These are phyloP conservation scores for Pleurotus ostreatus DNA, from an alignment of 768 basidiomycete species.

Conservation along the genomic window DNA sequence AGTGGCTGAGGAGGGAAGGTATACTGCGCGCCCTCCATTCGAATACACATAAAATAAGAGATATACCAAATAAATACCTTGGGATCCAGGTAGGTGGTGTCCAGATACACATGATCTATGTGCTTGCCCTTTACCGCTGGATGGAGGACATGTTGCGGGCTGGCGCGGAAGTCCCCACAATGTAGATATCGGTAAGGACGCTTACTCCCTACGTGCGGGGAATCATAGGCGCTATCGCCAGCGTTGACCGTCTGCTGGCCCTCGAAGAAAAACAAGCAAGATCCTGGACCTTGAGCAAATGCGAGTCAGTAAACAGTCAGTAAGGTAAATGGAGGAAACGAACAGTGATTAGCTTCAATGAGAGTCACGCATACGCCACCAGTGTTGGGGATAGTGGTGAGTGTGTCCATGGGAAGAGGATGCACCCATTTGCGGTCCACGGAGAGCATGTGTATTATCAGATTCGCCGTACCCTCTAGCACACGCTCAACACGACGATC, in stretches of 20 bases:
- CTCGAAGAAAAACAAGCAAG: constrained; percentile 91
- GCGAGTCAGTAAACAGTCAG: neutral
- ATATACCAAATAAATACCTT: constrained; percentile 38
- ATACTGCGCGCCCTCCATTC: constrained; percentile 45
- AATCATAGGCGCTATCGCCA: constrained; percentile 77
- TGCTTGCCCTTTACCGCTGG: constrained; percentile 76
- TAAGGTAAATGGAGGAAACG: neutral
- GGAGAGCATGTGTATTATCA: constrained; percentile 87
- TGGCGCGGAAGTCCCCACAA: constrained; percentile 92
- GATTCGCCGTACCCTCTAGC: constrained; percentile 75
- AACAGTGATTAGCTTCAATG: constrained; percentile 98
- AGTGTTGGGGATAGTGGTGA: constrained; percentile 74
- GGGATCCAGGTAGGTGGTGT: constrained; percentile 94
- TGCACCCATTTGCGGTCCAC: constrained; percentile 90
- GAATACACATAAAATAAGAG: neutral
- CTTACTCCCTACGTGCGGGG: constrained; percentile 63
- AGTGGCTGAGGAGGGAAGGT: constrained; percentile 94
- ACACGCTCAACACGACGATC: neutral
- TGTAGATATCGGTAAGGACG: constrained; percentile 86
- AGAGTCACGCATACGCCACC: constrained; percentile 86
- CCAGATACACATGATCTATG: constrained; percentile 88
- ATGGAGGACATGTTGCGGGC: constrained; percentile 82
- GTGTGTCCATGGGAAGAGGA: constrained; percentile 76
- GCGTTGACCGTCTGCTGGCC: constrained; percentile 87
- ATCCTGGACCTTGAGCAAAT: constrained; percentile 58